Base-by-base conservation (phyloP, 2,329 filamentous ascomycete species). In the Magnaporthiopsis rhizophila region DNA sequence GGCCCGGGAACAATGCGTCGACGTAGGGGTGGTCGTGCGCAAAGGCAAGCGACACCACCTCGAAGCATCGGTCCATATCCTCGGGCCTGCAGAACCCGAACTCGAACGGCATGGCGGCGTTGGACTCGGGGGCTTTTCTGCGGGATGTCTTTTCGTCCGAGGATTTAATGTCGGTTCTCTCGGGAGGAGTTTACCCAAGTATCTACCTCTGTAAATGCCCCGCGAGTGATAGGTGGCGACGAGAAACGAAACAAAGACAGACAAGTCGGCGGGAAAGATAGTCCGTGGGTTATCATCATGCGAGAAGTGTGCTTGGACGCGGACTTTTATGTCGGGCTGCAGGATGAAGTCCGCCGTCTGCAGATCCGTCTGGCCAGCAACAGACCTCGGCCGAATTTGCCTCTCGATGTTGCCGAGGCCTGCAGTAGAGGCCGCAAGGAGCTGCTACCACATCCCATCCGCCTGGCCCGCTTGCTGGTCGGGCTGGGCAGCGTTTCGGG, bases 11-110 rank as follows among this genome's bases (percentile, higher is more conserved):
- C 24, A 62, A 6, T 15, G 60, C 60, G 7, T 62, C 60, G 13
- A 62, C 8, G 38, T 62, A 62, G 60, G 36, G 36, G 6, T 62
- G 60, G 36, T 62, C 60, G 38, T 12, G 26, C 12, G 12, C 60
- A n/a, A 62, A 62, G 60, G 60, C 60, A 6, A 28, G 21, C 24
- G 60, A 62, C 38, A 28, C 3, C 24, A 62, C 53, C 60, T 62
- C 60, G 60, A 62, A 62, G 60, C 60, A 62, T 38, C 60, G 60
- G 9, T 38, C 36, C 60, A 62, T 26, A 38, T 62, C 60, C 36
- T 38, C 13, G 13, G 36, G 60, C n/a, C 53, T 38, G 38, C 60
- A 62, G 7, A 62, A 26, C 26, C 9, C 60, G 36, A 62, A 56
- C 32, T 62, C 26, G 2, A 62, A 30, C 21, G 60, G 60, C 60